A percentile compares a stretch with the other conserved stretches of the same genome.
Evolutionary conservation across 2,329 filamentous ascomycete species (phyloP).

Genomic region (Aspergillus sp.): DNA sequence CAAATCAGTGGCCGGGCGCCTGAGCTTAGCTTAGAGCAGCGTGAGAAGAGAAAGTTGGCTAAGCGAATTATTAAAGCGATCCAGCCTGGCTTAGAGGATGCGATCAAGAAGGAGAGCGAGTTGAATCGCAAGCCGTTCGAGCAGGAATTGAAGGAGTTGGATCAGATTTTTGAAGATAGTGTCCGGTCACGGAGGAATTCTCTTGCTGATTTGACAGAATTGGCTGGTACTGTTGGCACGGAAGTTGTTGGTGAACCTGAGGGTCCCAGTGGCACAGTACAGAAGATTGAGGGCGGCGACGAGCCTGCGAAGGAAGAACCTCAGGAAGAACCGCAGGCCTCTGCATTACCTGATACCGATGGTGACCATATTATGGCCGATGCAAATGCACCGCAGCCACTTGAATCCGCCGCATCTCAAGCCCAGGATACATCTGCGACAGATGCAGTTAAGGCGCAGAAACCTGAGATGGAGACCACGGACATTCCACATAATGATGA

Average conservation of each 20-base stretch:
- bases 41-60: constrained; percentile 74
- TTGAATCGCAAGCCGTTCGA: constrained; percentile 65
- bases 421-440: constrained; percentile 6
- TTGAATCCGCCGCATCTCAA: constrained; percentile 1
- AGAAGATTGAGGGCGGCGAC: constrained; percentile 23
- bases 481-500: constrained; percentile 20
- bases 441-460: constrained; percentile 6
- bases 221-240: constrained; percentile 34
- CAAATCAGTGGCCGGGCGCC: constrained; percentile 43
- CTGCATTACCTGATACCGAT: constrained; percentile 5
- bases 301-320: constrained; percentile 15
- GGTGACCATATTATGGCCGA: constrained; percentile 10
- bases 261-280: constrained; percentile 25
- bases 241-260: constrained; percentile 41
- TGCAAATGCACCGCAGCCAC: constrained; percentile 5
- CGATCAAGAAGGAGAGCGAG: constrained; percentile 73
- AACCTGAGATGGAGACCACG: constrained; percentile 9
- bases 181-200: constrained; percentile 49
- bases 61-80: constrained; percentile 83
- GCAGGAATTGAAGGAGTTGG: constrained; percentile 64
- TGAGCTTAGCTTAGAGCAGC: constrained; percentile 55
- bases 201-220: constrained; percentile 30
- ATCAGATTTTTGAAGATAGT: constrained; percentile 63
- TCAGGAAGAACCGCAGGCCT: constrained; percentile 16
- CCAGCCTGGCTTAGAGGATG: constrained; percentile 69